Conservation (phyloP, 1,284 basidiomycete species). For the Phaffia rhodozyma region DNA sequence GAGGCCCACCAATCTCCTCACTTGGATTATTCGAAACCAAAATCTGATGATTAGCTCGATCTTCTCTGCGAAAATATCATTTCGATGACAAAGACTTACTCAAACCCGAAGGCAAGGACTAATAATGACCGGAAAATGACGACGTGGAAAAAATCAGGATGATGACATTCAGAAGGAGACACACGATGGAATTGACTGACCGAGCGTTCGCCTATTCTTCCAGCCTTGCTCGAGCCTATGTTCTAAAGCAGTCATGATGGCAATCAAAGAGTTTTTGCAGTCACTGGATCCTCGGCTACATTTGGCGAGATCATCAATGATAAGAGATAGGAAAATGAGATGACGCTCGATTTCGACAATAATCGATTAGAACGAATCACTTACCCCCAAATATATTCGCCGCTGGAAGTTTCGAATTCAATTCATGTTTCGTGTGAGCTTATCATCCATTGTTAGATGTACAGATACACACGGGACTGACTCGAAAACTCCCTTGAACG, state of each 20-base stretch:
- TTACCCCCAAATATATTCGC: constrained; percentile 2
- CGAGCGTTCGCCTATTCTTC: constrained; percentile 30
- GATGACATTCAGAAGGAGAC: too few relatives aligned
- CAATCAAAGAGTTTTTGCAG: constrained; percentile 28
- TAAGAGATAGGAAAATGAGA: too few relatives aligned
- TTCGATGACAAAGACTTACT: not conserved
- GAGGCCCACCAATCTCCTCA: constrained; percentile 26
- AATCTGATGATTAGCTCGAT: too few relatives aligned
- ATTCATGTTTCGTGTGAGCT: too few relatives aligned
- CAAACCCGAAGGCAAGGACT: constrained; percentile 17
- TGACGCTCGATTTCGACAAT: not conserved
- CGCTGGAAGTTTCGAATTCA: not conserved
- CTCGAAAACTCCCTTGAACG: constrained; percentile 2
- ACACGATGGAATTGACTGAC: constrained; percentile 6
- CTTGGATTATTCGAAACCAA: too few relatives aligned
- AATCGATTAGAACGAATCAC: not conserved
- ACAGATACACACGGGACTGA: not conserved
- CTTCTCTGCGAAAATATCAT: too few relatives aligned
- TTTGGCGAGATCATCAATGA: not conserved
- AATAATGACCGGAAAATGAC: not conserved
- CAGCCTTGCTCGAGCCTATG: constrained; percentile 38
- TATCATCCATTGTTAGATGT: not conserved
- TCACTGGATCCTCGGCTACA: not conserved
- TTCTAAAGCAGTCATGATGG: constrained; percentile 39
- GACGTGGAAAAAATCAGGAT: too few relatives aligned